Evolutionary conservation across 23 red algal species (phyloP).

Genomic region (Gracilaria vermiculophylla): DNA sequence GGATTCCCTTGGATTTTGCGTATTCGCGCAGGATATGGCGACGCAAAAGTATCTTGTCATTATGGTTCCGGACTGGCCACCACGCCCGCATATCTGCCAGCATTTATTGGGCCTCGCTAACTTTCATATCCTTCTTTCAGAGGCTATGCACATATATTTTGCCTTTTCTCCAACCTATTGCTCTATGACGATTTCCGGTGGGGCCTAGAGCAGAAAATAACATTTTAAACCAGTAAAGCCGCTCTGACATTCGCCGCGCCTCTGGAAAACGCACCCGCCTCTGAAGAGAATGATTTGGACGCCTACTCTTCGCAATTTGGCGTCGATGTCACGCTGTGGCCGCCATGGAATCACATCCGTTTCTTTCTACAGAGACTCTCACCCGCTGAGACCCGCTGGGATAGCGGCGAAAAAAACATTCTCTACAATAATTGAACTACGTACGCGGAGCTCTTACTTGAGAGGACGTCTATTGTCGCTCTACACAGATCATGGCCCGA

Average conservation of each 20-base stretch:
- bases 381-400: not conserved
- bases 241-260: not conserved
- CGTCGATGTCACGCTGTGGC: conserved; percentile 3
- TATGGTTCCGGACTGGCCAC: not conserved
- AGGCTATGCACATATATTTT: not conserved
- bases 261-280: not conserved
- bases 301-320: conserved; percentile 26
- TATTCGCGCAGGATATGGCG: not conserved
- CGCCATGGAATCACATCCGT: not conserved
- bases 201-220: too few species aligned
- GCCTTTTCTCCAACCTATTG: not conserved
- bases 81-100: not conserved
- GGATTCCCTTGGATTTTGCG: not conserved
- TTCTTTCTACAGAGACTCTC: conserved; percentile 20
- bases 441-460: conserved; percentile 3
- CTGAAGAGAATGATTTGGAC: not conserved
- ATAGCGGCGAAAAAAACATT: conserved; percentile 27
- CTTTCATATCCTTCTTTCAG: not conserved
- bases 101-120: not conserved
- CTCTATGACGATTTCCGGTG: not conserved
- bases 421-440: not conserved
- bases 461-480: not conserved
- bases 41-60: not conserved
- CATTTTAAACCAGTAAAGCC: not conserved
- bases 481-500: conserved; percentile 32